Base-by-base conservation (phyloP, 768 basidiomycete species). In the Kwoniella dejecticola region DNA sequence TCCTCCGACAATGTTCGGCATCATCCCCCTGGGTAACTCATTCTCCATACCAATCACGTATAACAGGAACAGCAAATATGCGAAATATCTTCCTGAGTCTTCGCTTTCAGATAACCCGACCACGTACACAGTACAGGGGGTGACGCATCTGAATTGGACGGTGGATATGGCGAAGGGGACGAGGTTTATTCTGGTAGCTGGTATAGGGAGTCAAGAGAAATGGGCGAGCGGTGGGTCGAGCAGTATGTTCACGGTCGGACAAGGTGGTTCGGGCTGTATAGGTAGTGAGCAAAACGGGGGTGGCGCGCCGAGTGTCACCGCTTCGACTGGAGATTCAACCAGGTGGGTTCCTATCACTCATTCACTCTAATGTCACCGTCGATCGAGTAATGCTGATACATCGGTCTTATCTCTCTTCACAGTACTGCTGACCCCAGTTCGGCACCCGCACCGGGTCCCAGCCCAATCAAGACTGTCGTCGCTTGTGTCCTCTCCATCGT, bases 1-100 rank as follows among this genome's bases (percentile, higher is more conserved):
- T 23, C 74, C 74, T 11, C 74, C 74, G 10, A 70, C 71, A 6
- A 67, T 75, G 63, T 75, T 75, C 52, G 74, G 74, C 4, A 66
- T 75, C 56, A 75, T 75, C 42, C 74, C 74, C 1, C 55, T 75
- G 5, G 74, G 74, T 13, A 75, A 75, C 42, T 69, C 69, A 7
- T 75, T 75, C 62, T 58, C 48, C 8, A 71, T 75, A 10, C 74
- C 74, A 4, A 68, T 75, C 41, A 75, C 71, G 4, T 75, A 65
- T 50, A 23, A 46, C 7, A 31, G 11, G 21, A 44, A 44, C 3
- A 68, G 67, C 0, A 70, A 60, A 52, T 69, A 69, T 52, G 66
- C 69, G 0, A 40, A 58, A 15, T 52, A 52, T 24, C 63, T 75
- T 11, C 74, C 74, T 6, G 60, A 44, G 2, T 65, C 64, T 3